Conservation (phyloP, 441 rosid genomes). For the Flueggea neowawraea region DNA sequence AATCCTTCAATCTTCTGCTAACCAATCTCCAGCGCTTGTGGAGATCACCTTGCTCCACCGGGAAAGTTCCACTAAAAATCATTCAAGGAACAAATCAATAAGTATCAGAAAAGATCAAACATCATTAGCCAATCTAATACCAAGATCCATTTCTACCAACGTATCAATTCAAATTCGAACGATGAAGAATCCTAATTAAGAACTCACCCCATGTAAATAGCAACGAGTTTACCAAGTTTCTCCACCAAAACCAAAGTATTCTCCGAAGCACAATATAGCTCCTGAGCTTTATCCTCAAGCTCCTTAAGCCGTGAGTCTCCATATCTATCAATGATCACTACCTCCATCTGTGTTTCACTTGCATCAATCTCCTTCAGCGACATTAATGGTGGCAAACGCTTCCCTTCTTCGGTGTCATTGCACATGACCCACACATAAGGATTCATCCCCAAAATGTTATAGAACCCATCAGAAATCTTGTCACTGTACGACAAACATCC, state of each 20-base stretch:
- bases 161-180: no score
- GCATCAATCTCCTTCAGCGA: slow-evolving; percentile 75
- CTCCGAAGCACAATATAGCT: slow-evolving; percentile 69
- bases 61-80: slow-evolving; percentile 67
- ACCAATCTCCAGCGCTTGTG: slow-evolving; percentile 70
- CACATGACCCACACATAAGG: slow-evolving; percentile 94
- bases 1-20: slow-evolving; percentile 68
- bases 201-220: slow-evolving; percentile 84
- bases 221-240: slow-evolving; percentile 87
- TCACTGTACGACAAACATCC: slow-evolving; percentile 89
- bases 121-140: no score
- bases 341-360: slow-evolving; percentile 79
- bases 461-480: slow-evolving; percentile 90
- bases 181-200: neutral
- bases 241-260: slow-evolving; percentile 66
- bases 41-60: slow-evolving; percentile 77
- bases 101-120: no score
- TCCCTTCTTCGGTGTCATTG: slow-evolving; percentile 70
- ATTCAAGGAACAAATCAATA: no score
- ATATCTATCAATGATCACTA: slow-evolving; percentile 70
- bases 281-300: slow-evolving; percentile 85
- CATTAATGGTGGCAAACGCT: slow-evolving; percentile 59
- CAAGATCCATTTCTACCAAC: no score
- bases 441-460: slow-evolving; percentile 91
- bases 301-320: slow-evolving; percentile 78